Conservation (phyloP, 2,329 filamentous ascomycete species). For the Fusarium compactum region DNA sequence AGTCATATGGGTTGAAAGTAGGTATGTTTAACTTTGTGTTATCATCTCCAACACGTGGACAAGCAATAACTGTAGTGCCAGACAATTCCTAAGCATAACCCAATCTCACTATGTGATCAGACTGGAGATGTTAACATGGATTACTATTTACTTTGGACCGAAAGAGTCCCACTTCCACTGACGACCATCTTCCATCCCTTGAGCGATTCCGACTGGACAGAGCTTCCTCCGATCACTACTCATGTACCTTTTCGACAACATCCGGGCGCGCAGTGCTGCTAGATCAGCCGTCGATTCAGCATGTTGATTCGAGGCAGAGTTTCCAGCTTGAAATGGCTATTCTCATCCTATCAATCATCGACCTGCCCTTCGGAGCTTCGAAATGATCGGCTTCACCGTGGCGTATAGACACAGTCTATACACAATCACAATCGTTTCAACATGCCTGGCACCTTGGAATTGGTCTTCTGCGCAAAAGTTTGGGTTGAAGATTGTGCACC, state of each 20-base stretch:
- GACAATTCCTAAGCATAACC: neutral
- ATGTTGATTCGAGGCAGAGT: neutral
- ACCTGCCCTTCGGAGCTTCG: neutral
- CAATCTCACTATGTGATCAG: constrained; percentile 1
- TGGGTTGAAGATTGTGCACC: neutral
- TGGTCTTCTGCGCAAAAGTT: neutral
- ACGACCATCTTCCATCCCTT: neutral
- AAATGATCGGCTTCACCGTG: neutral
- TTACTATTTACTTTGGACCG: neutral
- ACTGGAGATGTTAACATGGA: neutral
- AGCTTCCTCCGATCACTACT: neutral
- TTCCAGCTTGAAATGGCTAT: constrained; percentile 14
- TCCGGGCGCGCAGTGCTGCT: neutral
- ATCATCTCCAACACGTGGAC: neutral
- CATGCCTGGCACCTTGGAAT: neutral
- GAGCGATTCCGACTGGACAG: neutral
- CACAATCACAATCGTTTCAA: constrained; percentile 13
- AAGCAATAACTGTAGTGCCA: neutral
- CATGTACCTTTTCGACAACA: neutral
- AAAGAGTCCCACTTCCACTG: neutral
- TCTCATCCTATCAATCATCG: neutral
- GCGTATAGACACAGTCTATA: constrained; percentile 5
- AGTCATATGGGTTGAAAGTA: neutral
- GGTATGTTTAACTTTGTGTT: neutral
- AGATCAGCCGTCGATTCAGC: neutral